phyloP scores from a whole-genome alignment of 208 protist species.

The Trypanosoma brucei region DNA sequence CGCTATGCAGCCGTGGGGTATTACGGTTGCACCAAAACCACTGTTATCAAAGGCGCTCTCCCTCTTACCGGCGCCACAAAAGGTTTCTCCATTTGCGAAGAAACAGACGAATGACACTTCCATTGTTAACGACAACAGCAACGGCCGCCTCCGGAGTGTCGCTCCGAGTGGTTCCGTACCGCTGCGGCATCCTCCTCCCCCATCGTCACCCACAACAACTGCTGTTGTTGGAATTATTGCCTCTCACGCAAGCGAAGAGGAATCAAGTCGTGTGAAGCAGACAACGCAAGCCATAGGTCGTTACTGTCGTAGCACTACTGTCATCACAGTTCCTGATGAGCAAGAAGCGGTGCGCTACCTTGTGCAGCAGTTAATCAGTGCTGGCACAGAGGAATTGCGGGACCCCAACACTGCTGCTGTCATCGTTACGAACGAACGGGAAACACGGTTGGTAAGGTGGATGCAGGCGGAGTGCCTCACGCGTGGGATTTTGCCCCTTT shows the following conservation, averaged over 20 bases:
- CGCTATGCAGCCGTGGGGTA: slow-evolving; percentile 63
- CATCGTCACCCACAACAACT: slow-evolving; percentile 49
- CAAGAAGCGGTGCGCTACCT: slow-evolving; percentile 55
- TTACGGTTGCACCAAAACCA: slow-evolving; percentile 37
- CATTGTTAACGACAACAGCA: no score
- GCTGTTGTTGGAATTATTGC: slow-evolving; percentile 49
- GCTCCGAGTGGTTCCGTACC: no score
- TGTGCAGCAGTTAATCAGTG: slow-evolving; percentile 29
- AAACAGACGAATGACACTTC: neutral
- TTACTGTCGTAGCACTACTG: slow-evolving; percentile 45
- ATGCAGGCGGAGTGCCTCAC: slow-evolving; percentile 74
- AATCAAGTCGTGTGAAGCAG: slow-evolving; percentile 24
- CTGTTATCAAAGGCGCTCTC: slow-evolving; percentile 45
- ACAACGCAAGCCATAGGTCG: slow-evolving; percentile 50
- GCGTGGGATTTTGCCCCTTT: slow-evolving; percentile 59
- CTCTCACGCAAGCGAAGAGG: slow-evolving; percentile 39
- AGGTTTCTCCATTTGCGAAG: slow-evolving; percentile 3
- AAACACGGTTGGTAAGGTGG: slow-evolving; percentile 67
- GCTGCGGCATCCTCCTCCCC: slow-evolving; percentile 21
- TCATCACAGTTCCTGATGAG: slow-evolving; percentile 44
- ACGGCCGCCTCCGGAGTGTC: no score
- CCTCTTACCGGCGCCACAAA: slow-evolving; percentile 59
- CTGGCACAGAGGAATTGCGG: slow-evolving; percentile 11
- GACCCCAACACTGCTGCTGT: slow-evolving; percentile 62
- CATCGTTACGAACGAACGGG: slow-evolving; percentile 49